Conservation (phyloP, 1,284 basidiomycete genomes). For the Termitomyces sp. region DNA sequence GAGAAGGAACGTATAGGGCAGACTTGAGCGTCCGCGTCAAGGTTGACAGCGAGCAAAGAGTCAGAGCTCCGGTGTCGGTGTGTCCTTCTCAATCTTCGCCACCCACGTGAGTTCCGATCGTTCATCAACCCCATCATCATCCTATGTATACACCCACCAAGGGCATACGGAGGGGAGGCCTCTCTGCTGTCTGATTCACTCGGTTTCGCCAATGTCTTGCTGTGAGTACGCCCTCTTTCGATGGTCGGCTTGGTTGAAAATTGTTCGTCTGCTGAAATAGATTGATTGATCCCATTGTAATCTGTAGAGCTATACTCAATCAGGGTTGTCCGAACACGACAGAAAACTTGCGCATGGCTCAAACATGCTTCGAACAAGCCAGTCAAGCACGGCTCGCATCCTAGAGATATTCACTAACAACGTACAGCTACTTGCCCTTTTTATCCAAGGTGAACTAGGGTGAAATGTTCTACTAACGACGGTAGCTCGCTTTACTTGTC, state of each 20-base stretch:
- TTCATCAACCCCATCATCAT: constrained; percentile 4
- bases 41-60: constrained; percentile 14
- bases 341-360: background rate
- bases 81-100: background rate
- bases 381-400: background rate
- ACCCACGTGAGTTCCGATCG: constrained; percentile 10
- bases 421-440: too few species aligned
- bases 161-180: too few species aligned
- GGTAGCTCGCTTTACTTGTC: too few species aligned
- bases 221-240: background rate
- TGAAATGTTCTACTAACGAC: too few species aligned
- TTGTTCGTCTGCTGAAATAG: background rate
- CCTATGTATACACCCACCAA: background rate
- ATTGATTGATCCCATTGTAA: background rate
- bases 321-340: background rate
- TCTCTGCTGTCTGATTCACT: background rate
- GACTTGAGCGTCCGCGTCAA: constrained; percentile 16
- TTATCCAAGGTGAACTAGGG: too few species aligned
- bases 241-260: background rate
- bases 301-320: background rate
- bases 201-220: background rate
- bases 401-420: background rate
- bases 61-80: background rate
- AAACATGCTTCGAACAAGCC: background rate
- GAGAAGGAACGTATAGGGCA: constrained; percentile 7